Evolutionary conservation across 345 rosid genomes (phyloP).

Genomic region (Heritiera fomes): DNA sequence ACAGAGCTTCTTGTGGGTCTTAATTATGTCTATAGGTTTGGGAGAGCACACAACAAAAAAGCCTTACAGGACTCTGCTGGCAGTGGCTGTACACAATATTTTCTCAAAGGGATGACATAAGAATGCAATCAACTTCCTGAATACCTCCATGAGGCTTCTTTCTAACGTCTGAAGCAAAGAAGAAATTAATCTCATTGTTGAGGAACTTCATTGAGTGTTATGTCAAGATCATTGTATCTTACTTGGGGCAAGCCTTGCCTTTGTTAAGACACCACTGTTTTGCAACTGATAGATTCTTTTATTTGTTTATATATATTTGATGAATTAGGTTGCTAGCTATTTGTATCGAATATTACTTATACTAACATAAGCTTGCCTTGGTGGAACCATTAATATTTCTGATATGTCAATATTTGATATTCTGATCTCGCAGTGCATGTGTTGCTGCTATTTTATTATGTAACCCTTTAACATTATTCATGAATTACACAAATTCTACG

Average conservation of each 20-base stretch:
- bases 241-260: slow-evolving; percentile 16
- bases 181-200: slow-evolving; percentile 9
- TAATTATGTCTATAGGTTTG: slow-evolving; percentile 46
- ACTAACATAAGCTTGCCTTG: neutral
- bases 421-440: no score
- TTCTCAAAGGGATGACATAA: slow-evolving; percentile 11
- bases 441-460: no score
- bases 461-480: no score
- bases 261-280: slow-evolving; percentile 9
- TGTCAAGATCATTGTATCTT: slow-evolving; percentile 7
- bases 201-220: slow-evolving; percentile 12
- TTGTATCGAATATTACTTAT: slow-evolving; percentile 12
- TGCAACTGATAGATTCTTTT: neutral
- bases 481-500: no score
- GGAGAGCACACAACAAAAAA: slow-evolving; percentile 26
- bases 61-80: slow-evolving; percentile 14
- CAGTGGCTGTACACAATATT: neutral
- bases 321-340: neutral
- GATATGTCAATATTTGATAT: no score
- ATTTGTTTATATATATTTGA: neutral
- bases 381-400: no score
- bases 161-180: neutral
- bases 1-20: slow-evolving; percentile 64
- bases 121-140: neutral
- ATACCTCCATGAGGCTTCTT: slow-evolving; percentile 2